Percentiles rank a stretch among this genome's conserved stretches.
These are phyloP conservation scores for Phaeomoniella chlamydospora DNA, from an alignment of 2,329 filamentous ascomycete genomes.

Conservation along the genomic window DNA sequence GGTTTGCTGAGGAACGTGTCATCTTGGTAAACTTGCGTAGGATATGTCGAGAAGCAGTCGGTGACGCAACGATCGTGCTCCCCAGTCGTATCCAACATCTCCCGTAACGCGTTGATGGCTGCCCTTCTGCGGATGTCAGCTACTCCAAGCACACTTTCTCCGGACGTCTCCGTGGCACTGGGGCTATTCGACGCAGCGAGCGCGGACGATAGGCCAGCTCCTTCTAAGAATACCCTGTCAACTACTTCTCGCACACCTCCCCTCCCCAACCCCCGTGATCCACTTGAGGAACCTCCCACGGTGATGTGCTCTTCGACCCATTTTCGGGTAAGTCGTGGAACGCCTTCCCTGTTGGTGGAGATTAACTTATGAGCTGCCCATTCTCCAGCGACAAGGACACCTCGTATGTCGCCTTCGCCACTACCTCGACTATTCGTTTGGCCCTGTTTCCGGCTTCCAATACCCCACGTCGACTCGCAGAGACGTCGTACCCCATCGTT, in stretches of 20 bases:
- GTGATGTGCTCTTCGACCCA: conserved; percentile 49
- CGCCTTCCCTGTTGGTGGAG: background rate
- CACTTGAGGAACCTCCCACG: conserved; percentile 35
- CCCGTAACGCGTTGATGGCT: conserved; percentile 42
- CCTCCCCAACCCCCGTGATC: conserved; percentile 42
- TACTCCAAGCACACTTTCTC: conserved; percentile 31
- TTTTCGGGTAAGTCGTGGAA: conserved; percentile 33
- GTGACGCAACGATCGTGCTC: conserved; percentile 48
- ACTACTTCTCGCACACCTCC: conserved; percentile 51
- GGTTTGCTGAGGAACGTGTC: conserved; percentile 85
- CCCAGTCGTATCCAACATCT: conserved; percentile 48
- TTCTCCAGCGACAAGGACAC: conserved; percentile 49
- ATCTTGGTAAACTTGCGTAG: conserved; percentile 79
- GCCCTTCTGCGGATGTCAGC: conserved; percentile 44
- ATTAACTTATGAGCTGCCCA: conserved; percentile 49
- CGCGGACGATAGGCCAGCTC: conserved; percentile 45
- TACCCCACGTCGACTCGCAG: conserved; percentile 52
- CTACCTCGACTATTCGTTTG: conserved; percentile 26
- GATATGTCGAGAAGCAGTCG: conserved; percentile 75
- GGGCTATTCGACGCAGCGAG: conserved; percentile 15
- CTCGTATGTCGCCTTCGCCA: conserved; percentile 44
- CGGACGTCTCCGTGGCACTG: conserved; percentile 19
- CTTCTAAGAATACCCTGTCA: conserved; percentile 50
- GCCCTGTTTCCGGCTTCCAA: conserved; percentile 41
- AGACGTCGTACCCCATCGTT: conserved; percentile 69